Base-by-base conservation (phyloP, 2,329 filamentous ascomycete species). In the Paracoccidioides brasiliensis region DNA sequence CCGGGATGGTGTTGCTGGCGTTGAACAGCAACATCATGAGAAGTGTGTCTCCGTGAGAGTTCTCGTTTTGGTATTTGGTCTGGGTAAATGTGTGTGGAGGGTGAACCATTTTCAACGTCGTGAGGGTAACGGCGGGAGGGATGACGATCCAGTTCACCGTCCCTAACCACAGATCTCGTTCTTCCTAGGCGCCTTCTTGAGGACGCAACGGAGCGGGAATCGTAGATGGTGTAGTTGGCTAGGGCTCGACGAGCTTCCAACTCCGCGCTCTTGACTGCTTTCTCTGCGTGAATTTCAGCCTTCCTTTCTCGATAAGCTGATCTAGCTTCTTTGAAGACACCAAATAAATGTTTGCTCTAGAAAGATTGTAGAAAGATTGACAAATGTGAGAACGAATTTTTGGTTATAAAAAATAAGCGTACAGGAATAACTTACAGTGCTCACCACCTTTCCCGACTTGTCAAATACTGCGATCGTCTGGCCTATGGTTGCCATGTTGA, bases 391-490 rank as follows among this genome's bases (percentile, higher is more conserved):
- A 8, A 52, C 22, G 5, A 30, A 28, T 15, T 32, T 3, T 33
- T 30, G n/a, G 3, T 30, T 32, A 22, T 2, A 12, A 33, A 40
- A 22, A 22, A n/a, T n/a, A 14, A 14, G 15, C 10, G 35, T 51
- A 44, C 41, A 57, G 49, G 51, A 59, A 55, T 53, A 57, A 60
- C 85, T 70, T 78, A 90, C 88, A 57, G 85, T 93, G 77, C 84
- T 90, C 64, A 95, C 88, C 52, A 95, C 84, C 74, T 95, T 94
- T 65, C 89, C 89, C 56, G 88, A 93, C 70, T 82, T 90, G 75
- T 95, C 93, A 72, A 95, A 85, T 65, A 95, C 87, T 62, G 88
- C 90, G 63, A 95, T 83, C 52, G 88, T 91, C 72, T 95, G 85
- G 60, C 79, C 77, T 37, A 81, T 56, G 53, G 66, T 65, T 28